phyloP scores from a whole-genome alignment of 768 basidiomycete genomes.

The Pholiota microspora region DNA sequence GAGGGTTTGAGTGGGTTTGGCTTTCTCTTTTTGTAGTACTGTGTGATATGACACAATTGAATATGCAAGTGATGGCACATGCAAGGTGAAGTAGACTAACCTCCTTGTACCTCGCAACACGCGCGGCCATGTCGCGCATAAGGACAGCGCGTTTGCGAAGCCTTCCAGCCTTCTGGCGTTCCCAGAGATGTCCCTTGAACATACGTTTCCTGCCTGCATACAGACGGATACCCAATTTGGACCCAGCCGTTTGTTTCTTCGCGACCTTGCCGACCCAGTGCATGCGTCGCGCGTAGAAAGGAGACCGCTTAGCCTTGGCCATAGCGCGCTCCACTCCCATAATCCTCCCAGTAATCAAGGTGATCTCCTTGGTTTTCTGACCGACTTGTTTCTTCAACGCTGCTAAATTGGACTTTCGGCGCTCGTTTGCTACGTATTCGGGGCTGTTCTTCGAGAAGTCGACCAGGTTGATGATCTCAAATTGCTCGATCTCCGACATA shows the following conservation, averaged over 20 bases:
- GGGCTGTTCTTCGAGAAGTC: background rate
- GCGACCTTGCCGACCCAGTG: constrained; percentile 44
- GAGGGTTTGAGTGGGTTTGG: constrained; percentile 60
- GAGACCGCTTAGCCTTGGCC: background rate
- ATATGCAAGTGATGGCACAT: background rate
- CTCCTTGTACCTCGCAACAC: constrained; percentile 64
- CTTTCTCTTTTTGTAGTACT: constrained; percentile 50
- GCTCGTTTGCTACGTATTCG: background rate
- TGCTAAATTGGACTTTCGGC: background rate
- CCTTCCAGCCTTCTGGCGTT: constrained; percentile 52
- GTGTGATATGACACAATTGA: constrained; percentile 3
- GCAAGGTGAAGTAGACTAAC: constrained; percentile 37
- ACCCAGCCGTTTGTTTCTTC: constrained; percentile 42
- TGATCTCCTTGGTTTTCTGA: background rate
- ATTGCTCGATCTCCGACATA: background rate
- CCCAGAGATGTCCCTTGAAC: constrained; percentile 95
- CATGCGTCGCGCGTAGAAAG: constrained; percentile 19
- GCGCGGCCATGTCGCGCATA: constrained; percentile 67
- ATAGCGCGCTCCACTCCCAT: background rate
- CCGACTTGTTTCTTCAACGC: constrained; percentile 1
- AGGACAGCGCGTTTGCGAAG: constrained; percentile 49
- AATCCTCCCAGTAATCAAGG: background rate
- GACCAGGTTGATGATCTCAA: constrained; percentile 1
- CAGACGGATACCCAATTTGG: constrained; percentile 57
- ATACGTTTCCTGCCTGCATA: constrained; percentile 79